Evolutionary conservation across 352 stramenopile species (phyloP), one percentile per base, ranked within the genome.

Genomic region (Elongisporangium prolatum): DNA sequence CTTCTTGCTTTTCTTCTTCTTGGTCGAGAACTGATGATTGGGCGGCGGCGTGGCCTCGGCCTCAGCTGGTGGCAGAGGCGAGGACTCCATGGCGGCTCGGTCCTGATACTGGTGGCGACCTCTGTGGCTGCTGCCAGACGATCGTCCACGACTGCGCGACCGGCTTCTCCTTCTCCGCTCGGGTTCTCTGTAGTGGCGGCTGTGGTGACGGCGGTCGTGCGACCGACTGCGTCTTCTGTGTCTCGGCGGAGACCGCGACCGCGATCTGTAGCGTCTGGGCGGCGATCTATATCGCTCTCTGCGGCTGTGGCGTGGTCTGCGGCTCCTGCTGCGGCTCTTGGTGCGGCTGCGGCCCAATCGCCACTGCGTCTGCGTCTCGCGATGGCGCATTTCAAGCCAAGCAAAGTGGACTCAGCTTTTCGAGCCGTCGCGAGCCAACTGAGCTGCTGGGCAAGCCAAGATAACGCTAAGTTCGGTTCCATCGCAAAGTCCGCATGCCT

Each of bases 111-210:
- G 18, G 34, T 49, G 24, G 5, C 14, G 28, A 13, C 14, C 28
- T 40, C 28, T 40, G 24, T 34, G 24, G 7, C 24, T 34, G 28
- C 28, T 40, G 14, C 14, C 28, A 40, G 28, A 2, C 28, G 40
- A 59, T 7, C 55, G 60, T 9, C 62, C 60, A 9, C 60, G 60
- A n/a, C 54, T 62, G 18, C 54, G 60, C 54, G 60, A 65, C 9
- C 21, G 38, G 17, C 52, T 24, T 51, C 60, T 50, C 34, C 50
- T 54, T 54, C 21, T 34, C 22, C 17, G 50, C 20, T 54, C 50
- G 8, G 49, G 60, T 9, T 18, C 38, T 18, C 44, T 40, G 8
- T 61, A 48, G 25, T 64, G 44, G 28, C 44, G 34, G 16, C 24
- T 13, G 24, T 48, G 25, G 50, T 58, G 21, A 6, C 48, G 20